Evolutionary conservation across 805 yeast genomes (phyloP), one percentile per base, ranked within the genome.

Genomic region (Jamesozyma spencerorum): DNA sequence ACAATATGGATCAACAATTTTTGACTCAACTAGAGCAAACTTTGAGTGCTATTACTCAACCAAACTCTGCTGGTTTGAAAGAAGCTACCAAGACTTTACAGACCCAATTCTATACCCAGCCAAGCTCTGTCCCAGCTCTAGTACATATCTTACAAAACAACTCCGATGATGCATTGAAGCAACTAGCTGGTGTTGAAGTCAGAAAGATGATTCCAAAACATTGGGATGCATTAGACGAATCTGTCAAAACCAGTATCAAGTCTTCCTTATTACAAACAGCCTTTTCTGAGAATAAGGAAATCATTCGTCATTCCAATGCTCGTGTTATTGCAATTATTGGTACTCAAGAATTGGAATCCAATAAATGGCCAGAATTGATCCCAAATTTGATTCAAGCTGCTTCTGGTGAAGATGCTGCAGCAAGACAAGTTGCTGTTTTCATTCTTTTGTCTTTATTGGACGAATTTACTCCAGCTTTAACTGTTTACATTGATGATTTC

Each of bases 141-240:
- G 69, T 90, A 52, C 92, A 85, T 55, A 75, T 92, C 45, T 71
- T 86, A 56, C 87, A 84, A 63, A 72, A 70, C 49, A 78, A 80
- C 50, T 65, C 71, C 31, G 79, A 79, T 53, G 81, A 75, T 48
- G 84, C 83, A 54, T 60, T 88, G 51, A 82, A 85, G 55, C 95
- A 87, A 64, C 71, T 92, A 46, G 94, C 97, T n/a, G 94, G 96
- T 46, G 95, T 92, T 47, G 98, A 92, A 68, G 86, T 88, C 31
- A 79, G 95, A 66, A 92, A 92, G 63, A 74, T 83, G 57, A 77
- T 88, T 31, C 57, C 71, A 39, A 69, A 72, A 48, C 79, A 77
- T 56, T 92, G 97, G 97, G 61, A 53, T 18, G 22, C 49, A 11
- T 29, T 62, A 18, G 70, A 66, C 49, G 75, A 61, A 18, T 46